Evolutionary conservation across 2,329 filamentous ascomycete genomes (phyloP).

Genomic region (Blumeriella jaapii): DNA sequence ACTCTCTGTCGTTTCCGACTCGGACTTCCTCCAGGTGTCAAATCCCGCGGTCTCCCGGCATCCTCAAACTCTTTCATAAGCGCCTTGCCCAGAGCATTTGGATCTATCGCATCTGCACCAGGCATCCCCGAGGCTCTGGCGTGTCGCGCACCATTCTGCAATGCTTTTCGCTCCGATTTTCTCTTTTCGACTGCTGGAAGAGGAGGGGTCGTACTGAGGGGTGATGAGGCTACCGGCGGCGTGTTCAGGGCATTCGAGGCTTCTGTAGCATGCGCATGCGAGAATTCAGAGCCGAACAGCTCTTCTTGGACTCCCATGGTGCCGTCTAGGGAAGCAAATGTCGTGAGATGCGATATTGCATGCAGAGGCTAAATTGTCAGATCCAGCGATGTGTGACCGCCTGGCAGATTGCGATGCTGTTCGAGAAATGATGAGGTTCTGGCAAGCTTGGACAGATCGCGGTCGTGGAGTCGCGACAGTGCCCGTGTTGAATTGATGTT

Average conservation of each 20-base stretch:
- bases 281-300: conserved; percentile 15
- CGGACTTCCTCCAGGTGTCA: conserved; percentile 53
- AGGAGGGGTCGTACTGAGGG: conserved; percentile 25
- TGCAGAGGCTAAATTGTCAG: neutral
- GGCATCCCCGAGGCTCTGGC: conserved; percentile 13
- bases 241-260: conserved; percentile 21
- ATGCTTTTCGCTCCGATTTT: conserved; percentile 22
- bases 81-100: conserved; percentile 46
- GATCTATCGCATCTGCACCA: conserved; percentile 31
- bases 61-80: conserved; percentile 48
- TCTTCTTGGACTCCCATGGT: conserved; percentile 24
- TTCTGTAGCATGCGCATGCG: conserved; percentile 18
- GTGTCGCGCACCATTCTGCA: conserved; percentile 15
- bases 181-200: conserved; percentile 22
- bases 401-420: too few species aligned
- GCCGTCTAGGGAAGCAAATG: conserved; percentile 4
- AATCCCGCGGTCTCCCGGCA: conserved; percentile 44
- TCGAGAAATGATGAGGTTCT: too few species aligned
- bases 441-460: conserved; percentile 3
- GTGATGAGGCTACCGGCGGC: conserved; percentile 23
- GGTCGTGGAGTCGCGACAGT: conserved; percentile 1
- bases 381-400: too few species aligned
- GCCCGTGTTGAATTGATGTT: conserved; percentile 5
- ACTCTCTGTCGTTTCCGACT: conserved; percentile 57
- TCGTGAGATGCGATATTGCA: neutral